Conservation (phyloP, 805 yeast species). For the Hanseniaspora thailandica region DNA sequence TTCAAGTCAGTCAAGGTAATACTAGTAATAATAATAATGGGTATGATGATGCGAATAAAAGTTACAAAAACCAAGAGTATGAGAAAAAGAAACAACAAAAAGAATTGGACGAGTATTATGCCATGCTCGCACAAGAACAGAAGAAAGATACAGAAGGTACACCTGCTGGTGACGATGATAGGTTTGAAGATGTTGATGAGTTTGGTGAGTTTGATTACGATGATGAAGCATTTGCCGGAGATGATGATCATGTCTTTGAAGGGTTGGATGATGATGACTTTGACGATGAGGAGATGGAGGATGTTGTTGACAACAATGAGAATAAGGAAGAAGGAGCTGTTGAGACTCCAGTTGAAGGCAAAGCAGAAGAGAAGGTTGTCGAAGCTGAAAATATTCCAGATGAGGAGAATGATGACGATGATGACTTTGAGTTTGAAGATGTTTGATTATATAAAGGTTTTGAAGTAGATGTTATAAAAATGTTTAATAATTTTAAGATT, state of each 20-base stretch:
- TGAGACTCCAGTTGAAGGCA: neutral
- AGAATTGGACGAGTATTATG: conserved; percentile 63
- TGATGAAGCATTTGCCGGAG: conserved; percentile 14
- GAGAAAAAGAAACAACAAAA: conserved; percentile 60
- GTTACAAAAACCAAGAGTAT: conserved; percentile 27
- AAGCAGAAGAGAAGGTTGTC: neutral
- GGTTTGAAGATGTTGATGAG: conserved; percentile 22
- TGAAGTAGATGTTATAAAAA: too few relatives aligned
- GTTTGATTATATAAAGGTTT: conserved; percentile 19
- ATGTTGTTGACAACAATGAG: neutral
- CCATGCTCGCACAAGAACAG: conserved; percentile 59
- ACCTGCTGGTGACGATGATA: conserved; percentile 31
- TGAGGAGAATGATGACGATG: conserved; percentile 24
- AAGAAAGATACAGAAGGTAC: conserved; percentile 46
- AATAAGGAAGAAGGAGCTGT: neutral
- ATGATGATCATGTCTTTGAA: conserved; percentile 17
- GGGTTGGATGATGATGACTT: conserved; percentile 19
- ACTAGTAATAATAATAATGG: conserved; percentile 18
- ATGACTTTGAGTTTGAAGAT: conserved; percentile 30
- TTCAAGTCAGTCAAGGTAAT: conserved; percentile 14
- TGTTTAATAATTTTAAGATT: too few relatives aligned
- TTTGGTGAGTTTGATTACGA: conserved; percentile 17
- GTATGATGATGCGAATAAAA: conserved; percentile 17
- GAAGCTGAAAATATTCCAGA: neutral
- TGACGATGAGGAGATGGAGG: conserved; percentile 13